These are phyloP conservation scores for Hirschioporus abietinus DNA, from an alignment of 768 basidiomycete genomes.

Conservation along the genomic window DNA sequence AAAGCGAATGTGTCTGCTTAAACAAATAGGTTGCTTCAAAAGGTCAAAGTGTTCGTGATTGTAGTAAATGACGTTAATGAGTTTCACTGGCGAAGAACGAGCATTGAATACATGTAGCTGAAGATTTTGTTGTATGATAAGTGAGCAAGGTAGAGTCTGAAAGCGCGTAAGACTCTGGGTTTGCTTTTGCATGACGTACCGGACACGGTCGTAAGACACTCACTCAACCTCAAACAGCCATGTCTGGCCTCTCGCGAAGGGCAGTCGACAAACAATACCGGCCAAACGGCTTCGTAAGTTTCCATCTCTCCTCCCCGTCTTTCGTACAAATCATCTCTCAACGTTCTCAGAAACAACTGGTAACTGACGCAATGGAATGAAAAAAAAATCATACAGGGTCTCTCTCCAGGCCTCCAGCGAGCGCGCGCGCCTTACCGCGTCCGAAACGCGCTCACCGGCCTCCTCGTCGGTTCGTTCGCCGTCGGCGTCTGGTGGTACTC, in stretches of 20 bases:
- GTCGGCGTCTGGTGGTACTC: constrained; percentile 88
- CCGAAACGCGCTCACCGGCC: constrained; percentile 75
- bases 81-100: too few relatives aligned
- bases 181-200: background rate
- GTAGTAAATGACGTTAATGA: too few relatives aligned
- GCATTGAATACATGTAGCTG: too few relatives aligned
- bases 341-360: too few relatives aligned
- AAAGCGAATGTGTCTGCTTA: too few relatives aligned
- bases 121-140: too few relatives aligned
- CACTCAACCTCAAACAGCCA: background rate
- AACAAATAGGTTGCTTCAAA: too few relatives aligned
- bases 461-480: constrained; percentile 65
- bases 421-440: constrained; percentile 81
- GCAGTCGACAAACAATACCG: constrained; percentile 45
- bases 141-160: too few relatives aligned
- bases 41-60: too few relatives aligned
- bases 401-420: constrained; percentile 84
- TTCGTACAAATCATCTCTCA: too few relatives aligned
- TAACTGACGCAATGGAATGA: too few relatives aligned
- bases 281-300: constrained; percentile 45
- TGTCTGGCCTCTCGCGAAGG: constrained; percentile 14
- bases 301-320: background rate
- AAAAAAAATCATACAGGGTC: constrained; percentile 41
- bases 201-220: background rate
- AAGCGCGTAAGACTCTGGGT: too few relatives aligned